These are phyloP conservation scores for Isochrysis galbana DNA, from an alignment of 78 protist species.

Conservation along the genomic window DNA sequence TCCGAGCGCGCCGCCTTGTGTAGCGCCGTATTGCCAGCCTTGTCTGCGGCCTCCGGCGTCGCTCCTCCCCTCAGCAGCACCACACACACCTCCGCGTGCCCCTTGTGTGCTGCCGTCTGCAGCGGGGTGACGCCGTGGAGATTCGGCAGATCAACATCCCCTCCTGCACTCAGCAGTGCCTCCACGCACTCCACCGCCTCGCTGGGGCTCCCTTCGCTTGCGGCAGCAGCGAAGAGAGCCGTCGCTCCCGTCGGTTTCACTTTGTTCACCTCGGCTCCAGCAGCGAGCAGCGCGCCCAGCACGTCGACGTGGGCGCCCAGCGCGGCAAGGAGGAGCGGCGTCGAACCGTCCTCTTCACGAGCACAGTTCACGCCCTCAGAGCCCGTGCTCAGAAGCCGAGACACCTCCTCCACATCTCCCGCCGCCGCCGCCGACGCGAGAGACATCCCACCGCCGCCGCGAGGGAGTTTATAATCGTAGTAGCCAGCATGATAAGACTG, in stretches of 20 bases:
- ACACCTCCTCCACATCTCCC: neutral
- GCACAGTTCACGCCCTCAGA: neutral
- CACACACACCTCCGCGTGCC: neutral
- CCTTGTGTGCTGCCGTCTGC: constrained; percentile 15
- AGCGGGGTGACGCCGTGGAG: neutral
- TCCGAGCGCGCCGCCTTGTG: neutral
- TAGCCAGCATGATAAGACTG: no score
- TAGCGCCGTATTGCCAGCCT: neutral
- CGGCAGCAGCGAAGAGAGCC: neutral
- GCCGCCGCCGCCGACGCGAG: neutral
- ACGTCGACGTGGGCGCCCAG: neutral
- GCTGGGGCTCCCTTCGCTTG: neutral
- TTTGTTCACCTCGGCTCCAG: neutral
- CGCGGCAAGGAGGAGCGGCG: neutral
- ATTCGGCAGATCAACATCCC: neutral
- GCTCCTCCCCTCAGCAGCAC: neutral
- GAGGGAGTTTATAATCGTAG: no score
- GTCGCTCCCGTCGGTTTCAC: neutral
- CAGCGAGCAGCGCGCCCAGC: neutral
- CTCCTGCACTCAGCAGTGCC: neutral
- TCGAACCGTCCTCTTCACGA: neutral
- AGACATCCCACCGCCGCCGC: no score
- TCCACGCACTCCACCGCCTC: neutral
- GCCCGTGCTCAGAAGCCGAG: neutral
- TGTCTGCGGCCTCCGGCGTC: neutral